Evolutionary conservation across 2,329 filamentous ascomycete genomes (phyloP).

Genomic region (Whalleya microplaca): DNA sequence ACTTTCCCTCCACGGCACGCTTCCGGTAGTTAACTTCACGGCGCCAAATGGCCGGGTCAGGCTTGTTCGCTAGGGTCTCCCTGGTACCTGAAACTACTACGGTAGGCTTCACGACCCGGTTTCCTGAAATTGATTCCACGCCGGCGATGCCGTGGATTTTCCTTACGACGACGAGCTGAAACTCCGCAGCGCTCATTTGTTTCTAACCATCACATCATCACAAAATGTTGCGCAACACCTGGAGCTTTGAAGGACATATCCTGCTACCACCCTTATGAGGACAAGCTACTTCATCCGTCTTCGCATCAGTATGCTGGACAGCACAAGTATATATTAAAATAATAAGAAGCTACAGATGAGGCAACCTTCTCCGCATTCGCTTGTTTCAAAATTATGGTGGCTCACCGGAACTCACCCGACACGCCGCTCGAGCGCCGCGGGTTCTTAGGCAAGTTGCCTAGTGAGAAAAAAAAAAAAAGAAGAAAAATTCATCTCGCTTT

Average conservation of each 20-base stretch:
- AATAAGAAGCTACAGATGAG: background rate
- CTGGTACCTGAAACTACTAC: conserved; percentile 27
- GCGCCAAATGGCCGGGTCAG: conserved; percentile 29
- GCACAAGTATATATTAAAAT: background rate
- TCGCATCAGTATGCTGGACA: no score
- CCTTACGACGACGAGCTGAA: conserved; percentile 6
- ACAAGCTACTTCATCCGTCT: background rate
- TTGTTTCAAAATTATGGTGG: conserved; percentile 16
- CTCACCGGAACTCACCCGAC: conserved; percentile 35
- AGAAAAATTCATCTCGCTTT: conserved; percentile 21
- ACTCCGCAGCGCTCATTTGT: conserved; percentile 11
- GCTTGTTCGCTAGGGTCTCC: conserved; percentile 18
- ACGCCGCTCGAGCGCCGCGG: conserved; percentile 26
- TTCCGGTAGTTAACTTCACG: conserved; percentile 26
- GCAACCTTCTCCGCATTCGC: conserved; percentile 23
- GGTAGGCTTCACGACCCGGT: conserved; percentile 17
- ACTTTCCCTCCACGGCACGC: conserved; percentile 28
- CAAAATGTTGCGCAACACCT: background rate
- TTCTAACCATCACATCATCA: conserved; percentile 8
- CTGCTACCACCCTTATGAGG: background rate
- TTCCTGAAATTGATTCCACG: conserved; percentile 20
- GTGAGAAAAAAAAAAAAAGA: conserved; percentile 7
- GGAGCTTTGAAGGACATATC: background rate
- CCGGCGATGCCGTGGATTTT: conserved; percentile 12
- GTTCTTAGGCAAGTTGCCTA: conserved; percentile 25